Conservation (phyloP, 1,139 yeast genomes). For the Geotrichum cucujoidarum region DNA sequence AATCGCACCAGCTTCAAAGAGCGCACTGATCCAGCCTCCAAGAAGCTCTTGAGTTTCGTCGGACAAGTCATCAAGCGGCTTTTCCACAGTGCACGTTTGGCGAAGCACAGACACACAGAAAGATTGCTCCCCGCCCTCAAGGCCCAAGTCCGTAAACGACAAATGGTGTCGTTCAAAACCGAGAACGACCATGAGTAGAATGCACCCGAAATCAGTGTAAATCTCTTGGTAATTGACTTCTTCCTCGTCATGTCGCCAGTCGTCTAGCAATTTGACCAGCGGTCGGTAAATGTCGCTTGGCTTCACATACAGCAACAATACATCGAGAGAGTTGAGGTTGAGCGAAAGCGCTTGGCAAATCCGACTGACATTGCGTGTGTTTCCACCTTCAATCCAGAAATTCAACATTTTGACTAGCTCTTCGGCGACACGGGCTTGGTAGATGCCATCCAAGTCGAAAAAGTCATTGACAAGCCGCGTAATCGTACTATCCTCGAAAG, state of each 20-base stretch:
- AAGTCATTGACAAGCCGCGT: constrained; percentile 25
- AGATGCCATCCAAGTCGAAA: constrained; percentile 30
- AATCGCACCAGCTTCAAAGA: constrained; percentile 81
- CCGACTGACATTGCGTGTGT: constrained; percentile 42
- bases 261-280: constrained; percentile 36
- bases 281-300: constrained; percentile 31
- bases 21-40: constrained; percentile 72
- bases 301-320: constrained; percentile 37
- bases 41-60: constrained; percentile 44
- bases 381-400: constrained; percentile 25
- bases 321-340: constrained; percentile 42
- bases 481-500: constrained; percentile 27
- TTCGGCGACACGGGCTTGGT: constrained; percentile 29
- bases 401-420: constrained; percentile 23
- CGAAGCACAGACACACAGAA: constrained; percentile 8
- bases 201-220: constrained; percentile 63
- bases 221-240: constrained; percentile 61
- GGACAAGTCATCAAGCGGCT: constrained; percentile 25
- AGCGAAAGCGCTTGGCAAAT: constrained; percentile 46
- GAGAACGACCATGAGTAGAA: constrained; percentile 48
- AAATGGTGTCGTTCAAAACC: constrained; percentile 46
- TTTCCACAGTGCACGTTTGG: not conserved
- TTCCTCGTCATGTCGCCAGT: constrained; percentile 37
- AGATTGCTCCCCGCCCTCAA: constrained; percentile 3
- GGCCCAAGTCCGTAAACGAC: constrained; percentile 31